These are phyloP conservation scores for Alternaria solani DNA, from an alignment of 2,329 filamentous ascomycete genomes.

Conservation along the genomic window DNA sequence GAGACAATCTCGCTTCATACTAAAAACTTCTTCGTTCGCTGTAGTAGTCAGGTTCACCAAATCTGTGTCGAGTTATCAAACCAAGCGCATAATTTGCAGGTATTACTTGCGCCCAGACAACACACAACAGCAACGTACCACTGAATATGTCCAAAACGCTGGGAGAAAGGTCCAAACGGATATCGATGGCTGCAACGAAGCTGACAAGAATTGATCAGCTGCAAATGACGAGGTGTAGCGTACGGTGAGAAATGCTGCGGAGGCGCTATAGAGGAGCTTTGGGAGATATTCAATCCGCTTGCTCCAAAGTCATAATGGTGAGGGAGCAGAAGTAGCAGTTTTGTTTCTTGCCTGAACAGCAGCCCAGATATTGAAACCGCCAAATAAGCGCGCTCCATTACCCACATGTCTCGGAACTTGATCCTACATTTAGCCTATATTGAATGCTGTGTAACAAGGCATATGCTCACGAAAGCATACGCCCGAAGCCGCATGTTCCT, in stretches of 20 bases:
- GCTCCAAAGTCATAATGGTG: background rate
- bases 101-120: no score
- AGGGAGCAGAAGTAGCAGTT: background rate
- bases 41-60: background rate
- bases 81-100: background rate
- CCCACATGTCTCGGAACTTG: background rate
- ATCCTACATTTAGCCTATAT: background rate
- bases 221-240: background rate
- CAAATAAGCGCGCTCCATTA: background rate
- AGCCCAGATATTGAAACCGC: background rate
- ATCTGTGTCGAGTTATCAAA: background rate
- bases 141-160: background rate
- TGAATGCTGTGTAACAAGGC: background rate
- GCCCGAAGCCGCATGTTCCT: background rate
- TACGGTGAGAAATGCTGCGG: background rate
- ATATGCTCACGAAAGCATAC: background rate
- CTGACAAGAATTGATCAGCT: background rate
- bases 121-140: no score
- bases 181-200: background rate
- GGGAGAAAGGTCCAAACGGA: background rate
- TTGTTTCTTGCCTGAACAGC: no score
- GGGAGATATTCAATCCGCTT: background rate
- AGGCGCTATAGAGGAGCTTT: background rate
- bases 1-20: background rate
- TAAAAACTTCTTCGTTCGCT: background rate